These are phyloP conservation scores for Blastomyces gilchristii DNA, from an alignment of 2,329 filamentous ascomycete species.

Conservation along the genomic window DNA sequence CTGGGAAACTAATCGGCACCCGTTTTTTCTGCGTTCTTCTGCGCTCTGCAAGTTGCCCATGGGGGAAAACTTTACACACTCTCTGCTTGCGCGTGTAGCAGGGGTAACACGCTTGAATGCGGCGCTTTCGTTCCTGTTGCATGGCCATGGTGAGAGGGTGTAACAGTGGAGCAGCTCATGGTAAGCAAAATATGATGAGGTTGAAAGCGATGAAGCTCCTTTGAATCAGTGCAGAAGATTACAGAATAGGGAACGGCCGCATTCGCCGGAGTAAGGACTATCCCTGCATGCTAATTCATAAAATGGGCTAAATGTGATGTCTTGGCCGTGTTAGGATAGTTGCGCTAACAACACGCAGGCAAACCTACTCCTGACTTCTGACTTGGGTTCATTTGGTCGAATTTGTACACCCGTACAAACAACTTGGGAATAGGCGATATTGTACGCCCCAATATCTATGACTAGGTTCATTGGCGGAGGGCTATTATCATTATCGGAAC, in stretches of 20 bases:
- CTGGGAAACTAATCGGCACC: neutral
- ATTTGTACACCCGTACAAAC: no score
- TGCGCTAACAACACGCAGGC: no score
- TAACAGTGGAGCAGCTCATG: neutral
- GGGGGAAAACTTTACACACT: neutral
- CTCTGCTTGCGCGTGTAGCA: constrained; percentile 7
- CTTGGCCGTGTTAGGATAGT: no score
- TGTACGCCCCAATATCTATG: neutral
- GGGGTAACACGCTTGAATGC: constrained; percentile 1
- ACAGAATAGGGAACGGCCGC: no score
- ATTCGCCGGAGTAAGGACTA: no score
- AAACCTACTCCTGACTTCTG: no score
- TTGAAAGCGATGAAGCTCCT: no score
- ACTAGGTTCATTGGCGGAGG: neutral
- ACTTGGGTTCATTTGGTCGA: no score
- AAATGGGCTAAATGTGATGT: no score
- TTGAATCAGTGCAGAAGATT: no score
- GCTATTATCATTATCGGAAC: neutral
- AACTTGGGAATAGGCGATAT: no score
- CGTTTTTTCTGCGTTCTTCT: neutral
- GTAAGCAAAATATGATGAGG: neutral
- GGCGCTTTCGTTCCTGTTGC: neutral
- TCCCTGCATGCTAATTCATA: no score
- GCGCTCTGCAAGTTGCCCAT: neutral
- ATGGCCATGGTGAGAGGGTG: neutral